Base-by-base conservation (phyloP, 2,329 filamentous ascomycete genomes). In the Arthroderma uncinatum region DNA sequence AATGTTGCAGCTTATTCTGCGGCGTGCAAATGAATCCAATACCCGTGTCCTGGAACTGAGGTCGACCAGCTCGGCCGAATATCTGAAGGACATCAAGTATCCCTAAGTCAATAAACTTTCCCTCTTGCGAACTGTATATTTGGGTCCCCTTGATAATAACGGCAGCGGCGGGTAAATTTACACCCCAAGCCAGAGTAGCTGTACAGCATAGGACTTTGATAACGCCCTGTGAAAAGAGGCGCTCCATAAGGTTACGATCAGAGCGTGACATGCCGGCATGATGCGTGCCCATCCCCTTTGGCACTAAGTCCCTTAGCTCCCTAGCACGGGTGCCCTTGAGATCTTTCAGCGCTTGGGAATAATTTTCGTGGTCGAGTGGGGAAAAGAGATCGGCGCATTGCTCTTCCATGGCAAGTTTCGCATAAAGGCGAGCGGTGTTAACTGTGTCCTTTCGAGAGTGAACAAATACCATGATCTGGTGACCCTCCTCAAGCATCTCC, bases 401-500 rank as follows among this genome's bases (percentile, higher is more conserved):
- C 39, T 95, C 80, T 34, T 97, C 91, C 1, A 83, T 77, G 0
- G 93, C 93, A 76, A 93, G 90, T 64, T 96, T 85, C 60, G 87
- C 84, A 25, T 98, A 76, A 76, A 86, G 89, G 62, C 87, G 86
- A 48, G 93, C 91, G 1, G 92, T 94, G 60, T 86, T 81, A 63
- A 95, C 83, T 0, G 94, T 98, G 64, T 99, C 94, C 68, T 95
- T 91, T 25, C 93, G 82, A 0, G 92, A 96, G 70, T 98, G 94
- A 9, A 98, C 94, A 70, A 99, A 98, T 0, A 99, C 92, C 94
- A 99, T 98, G 63, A 98, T 82, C 70, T 98, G 93, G 66, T 99
- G 93, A n/a, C 88, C 91, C 58, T 79, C 77, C 67, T 90, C 83
- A 2, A 98, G 78, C 91, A 98, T 96, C 55, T 93, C 87, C 63